Percentiles rank a stretch among this genome's conserved stretches.
These are phyloP conservation scores for Hymenoscyphus albidus DNA, from an alignment of 2,329 filamentous ascomycete genomes.

Conservation along the genomic window DNA sequence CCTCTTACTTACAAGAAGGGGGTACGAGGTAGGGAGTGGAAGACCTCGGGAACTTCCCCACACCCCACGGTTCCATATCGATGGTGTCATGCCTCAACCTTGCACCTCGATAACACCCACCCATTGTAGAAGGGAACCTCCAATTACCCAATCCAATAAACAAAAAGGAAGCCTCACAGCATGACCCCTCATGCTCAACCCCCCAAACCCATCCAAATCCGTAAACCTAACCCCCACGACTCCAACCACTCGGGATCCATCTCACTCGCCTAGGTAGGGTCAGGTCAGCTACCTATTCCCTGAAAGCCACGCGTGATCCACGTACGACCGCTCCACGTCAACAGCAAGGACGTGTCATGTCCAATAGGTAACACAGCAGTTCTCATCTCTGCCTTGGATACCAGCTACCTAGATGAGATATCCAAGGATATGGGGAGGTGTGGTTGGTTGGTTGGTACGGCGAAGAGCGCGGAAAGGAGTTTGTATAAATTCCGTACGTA, in stretches of 20 bases:
- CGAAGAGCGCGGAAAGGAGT: neutral
- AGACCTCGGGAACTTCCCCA: neutral
- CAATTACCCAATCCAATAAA: neutral
- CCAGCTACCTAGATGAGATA: too few species aligned
- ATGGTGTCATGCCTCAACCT: neutral
- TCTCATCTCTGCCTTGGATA: too few species aligned
- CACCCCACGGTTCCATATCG: neutral
- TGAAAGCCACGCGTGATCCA: neutral
- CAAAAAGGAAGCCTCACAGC: neutral
- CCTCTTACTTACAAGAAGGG: neutral
- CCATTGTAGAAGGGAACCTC: neutral
- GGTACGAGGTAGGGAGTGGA: neutral
- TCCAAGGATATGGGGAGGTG: too few species aligned
- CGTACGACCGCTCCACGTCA: neutral
- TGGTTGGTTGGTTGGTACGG: too few species aligned
- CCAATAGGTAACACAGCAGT: too few species aligned
- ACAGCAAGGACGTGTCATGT: too few species aligned
- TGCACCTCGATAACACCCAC: slow-evolving; percentile 1
- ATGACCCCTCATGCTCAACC: neutral
- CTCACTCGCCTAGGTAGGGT: neutral
- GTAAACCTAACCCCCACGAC: neutral
- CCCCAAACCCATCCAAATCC: neutral
- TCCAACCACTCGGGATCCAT: neutral
- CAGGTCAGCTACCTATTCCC: neutral
- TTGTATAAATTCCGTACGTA: neutral